phyloP scores from a whole-genome alignment of 2,329 filamentous ascomycete genomes.

The Diplodia seriata region DNA sequence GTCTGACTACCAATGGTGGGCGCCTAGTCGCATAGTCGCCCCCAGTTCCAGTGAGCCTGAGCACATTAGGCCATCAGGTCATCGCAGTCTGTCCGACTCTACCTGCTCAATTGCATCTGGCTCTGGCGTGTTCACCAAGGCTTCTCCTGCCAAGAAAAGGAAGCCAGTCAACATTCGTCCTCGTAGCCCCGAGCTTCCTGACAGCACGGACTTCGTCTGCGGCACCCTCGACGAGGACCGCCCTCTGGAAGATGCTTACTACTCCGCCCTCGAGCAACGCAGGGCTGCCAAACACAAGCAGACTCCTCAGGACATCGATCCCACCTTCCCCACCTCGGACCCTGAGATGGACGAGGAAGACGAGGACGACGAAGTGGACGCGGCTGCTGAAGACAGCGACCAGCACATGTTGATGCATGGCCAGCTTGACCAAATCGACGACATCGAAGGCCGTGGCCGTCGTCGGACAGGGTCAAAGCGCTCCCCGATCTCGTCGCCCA shows the following conservation, averaged over 20 bases:
- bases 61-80: constrained; percentile 53
- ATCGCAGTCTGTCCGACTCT: constrained; percentile 59
- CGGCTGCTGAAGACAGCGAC: constrained; percentile 67
- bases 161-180: constrained; percentile 65
- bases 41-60: constrained; percentile 63
- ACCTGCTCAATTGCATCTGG: constrained; percentile 55
- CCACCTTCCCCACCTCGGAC: constrained; percentile 94
- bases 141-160: constrained; percentile 54
- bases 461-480: constrained; percentile 43
- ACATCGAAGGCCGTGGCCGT: constrained; percentile 55
- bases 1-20: constrained; percentile 72
- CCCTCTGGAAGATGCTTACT: constrained; percentile 90
- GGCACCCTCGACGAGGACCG: constrained; percentile 96
- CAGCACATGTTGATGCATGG: constrained; percentile 74
- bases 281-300: constrained; percentile 51
- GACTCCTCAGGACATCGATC: constrained; percentile 68
- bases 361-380: constrained; percentile 53
- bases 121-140: constrained; percentile 35
- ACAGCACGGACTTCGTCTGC: constrained; percentile 99
- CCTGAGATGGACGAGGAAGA: constrained; percentile 82
- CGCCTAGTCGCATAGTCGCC: constrained; percentile 58
- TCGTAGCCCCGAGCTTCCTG: constrained; percentile 82
- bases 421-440: constrained; percentile 71
- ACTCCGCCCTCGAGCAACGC: constrained; percentile 81
- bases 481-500: constrained; percentile 65